These are phyloP conservation scores for Kokia cookei DNA, from an alignment of 441 rosid species.

Conservation along the genomic window DNA sequence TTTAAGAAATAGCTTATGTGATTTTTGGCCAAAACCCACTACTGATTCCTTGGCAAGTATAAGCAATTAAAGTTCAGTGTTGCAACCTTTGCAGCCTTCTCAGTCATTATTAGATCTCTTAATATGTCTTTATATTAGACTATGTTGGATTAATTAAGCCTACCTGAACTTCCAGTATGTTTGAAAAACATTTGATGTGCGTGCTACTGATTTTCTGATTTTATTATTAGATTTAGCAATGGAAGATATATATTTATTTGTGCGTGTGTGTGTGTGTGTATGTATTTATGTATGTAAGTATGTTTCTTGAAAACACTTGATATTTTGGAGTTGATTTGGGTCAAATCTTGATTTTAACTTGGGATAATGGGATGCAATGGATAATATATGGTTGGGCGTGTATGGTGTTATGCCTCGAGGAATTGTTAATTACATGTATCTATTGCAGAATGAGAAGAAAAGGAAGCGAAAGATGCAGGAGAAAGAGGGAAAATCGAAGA, in stretches of 20 bases:
- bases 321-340: neutral
- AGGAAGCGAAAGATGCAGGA: constrained; percentile 91
- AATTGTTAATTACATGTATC: neutral
- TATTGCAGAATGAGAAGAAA: constrained; percentile 83
- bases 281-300: too few relatives aligned
- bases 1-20: neutral
- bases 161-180: neutral
- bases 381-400: neutral
- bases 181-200: neutral
- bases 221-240: neutral
- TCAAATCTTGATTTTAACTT: neutral
- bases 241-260: too few relatives aligned
- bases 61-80: neutral
- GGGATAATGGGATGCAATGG: neutral
- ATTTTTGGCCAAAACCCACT: neutral
- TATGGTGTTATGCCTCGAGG: neutral
- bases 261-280: too few relatives aligned
- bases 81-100: neutral
- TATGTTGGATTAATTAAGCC: neutral
- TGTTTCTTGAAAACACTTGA: too few relatives aligned
- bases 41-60: neutral
- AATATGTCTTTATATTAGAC: neutral
- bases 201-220: neutral
- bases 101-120: neutral
- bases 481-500: constrained; percentile 89